Base-by-base conservation (phyloP, 495 filamentous ascomycete genomes). In the Lineolata rhizophorae region DNA sequence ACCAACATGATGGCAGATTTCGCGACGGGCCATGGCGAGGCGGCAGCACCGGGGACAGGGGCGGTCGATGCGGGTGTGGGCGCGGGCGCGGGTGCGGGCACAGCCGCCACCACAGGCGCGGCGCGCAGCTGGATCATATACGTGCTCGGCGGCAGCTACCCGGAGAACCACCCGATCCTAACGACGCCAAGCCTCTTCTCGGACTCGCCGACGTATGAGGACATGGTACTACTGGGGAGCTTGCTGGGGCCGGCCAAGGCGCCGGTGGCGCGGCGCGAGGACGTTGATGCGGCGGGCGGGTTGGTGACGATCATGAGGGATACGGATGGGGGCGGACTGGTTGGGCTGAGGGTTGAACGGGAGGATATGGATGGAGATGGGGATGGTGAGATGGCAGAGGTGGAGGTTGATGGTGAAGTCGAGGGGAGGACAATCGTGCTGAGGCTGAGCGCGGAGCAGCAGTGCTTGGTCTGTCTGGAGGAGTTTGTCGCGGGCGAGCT, bases 71-170 rank as follows among this genome's bases (percentile, higher is more conserved):
- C n/a, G n/a, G n/a, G n/a, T n/a, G n/a, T n/a, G n/a, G n/a, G n/a
- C n/a, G n/a, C n/a, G n/a, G n/a, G n/a, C n/a, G n/a, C n/a, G n/a
- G n/a, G n/a, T n/a, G n/a, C n/a, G n/a, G n/a, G n/a, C n/a, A n/a
- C n/a, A n/a, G n/a, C n/a, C n/a, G n/a, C n/a, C n/a, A n/a, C n/a
- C n/a, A n/a, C n/a, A n/a, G n/a, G n/a, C n/a, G n/a, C n/a, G n/a
- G n/a, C n/a, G n/a, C n/a, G n/a, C n/a, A 79, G 70, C 47, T 81
- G 74, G 75, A 61, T 81, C 41, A 79, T 81, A 14, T 81, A 81
- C 46, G 73, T 81, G 8, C 70, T 81, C 30, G 75, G 75, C 29
- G 75, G 76, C 17, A 76, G 72, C 35, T 62, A 79, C 18, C 73
- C 76, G 3, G 72, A 78, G 43, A 72, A 77, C 44, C 76, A 80